Percentiles rank a stretch among this genome's conserved stretches.
phyloP scores from a whole-genome alignment of 768 basidiomycete species.

The Amanita phalloides region DNA sequence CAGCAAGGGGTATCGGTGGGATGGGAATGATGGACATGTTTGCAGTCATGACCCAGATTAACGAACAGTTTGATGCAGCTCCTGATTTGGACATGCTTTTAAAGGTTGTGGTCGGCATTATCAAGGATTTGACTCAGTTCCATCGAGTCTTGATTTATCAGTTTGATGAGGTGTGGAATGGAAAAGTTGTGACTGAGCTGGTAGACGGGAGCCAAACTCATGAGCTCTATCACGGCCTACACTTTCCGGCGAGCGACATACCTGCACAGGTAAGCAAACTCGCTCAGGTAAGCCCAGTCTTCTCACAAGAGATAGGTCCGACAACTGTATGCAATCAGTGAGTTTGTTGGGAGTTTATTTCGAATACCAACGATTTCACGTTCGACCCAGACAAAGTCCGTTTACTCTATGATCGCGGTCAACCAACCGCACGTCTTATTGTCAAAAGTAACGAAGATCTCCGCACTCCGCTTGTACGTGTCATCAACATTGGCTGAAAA shows the following conservation, averaged over 20 bases:
- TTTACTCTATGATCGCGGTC: conserved; percentile 62
- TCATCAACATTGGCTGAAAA: not conserved
- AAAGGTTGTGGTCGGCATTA: conserved; percentile 57
- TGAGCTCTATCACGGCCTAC: conserved; percentile 62
- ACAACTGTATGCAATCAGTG: conserved; percentile 57
- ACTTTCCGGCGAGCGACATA: conserved; percentile 63
- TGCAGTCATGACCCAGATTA: conserved; percentile 67
- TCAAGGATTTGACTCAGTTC: conserved; percentile 75
- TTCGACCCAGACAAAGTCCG: conserved; percentile 55
- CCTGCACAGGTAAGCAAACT: conserved; percentile 43
- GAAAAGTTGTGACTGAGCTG: conserved; percentile 68
- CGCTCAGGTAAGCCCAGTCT: not conserved
- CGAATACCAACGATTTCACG: not conserved
- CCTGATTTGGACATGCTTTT: conserved; percentile 57
- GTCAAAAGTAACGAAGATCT: conserved; percentile 54
- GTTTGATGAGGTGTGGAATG: conserved; percentile 75
- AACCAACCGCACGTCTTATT: conserved; percentile 64
- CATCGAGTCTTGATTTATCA: conserved; percentile 77
- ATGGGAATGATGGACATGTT: conserved; percentile 75
- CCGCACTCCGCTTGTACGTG: conserved; percentile 47
- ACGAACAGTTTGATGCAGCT: conserved; percentile 65
- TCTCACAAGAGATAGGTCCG: conserved; percentile 35
- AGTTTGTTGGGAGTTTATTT: conserved; percentile 10
- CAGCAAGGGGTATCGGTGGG: conserved; percentile 13
- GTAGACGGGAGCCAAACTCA: conserved; percentile 69